phyloP scores from a whole-genome alignment of 2,329 filamentous ascomycete species.

The Graphilbum fragrans region DNA sequence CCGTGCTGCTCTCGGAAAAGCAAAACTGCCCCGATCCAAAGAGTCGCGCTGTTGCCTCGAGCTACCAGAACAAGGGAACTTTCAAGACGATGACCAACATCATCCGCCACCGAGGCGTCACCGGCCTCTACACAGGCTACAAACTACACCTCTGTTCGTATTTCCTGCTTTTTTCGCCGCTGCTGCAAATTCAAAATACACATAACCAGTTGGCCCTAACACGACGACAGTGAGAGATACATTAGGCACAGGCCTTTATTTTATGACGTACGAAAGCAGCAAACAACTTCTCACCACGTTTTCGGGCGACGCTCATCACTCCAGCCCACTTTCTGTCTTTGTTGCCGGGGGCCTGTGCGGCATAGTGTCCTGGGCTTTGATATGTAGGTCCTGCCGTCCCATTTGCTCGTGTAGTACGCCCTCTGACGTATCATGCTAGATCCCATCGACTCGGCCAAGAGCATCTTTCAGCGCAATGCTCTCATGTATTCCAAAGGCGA shows the following conservation, averaged over 20 bases:
- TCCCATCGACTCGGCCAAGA: slow-evolving; percentile 73
- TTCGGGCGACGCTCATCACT: slow-evolving; percentile 58
- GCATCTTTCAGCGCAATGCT: slow-evolving; percentile 73
- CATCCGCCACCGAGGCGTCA: slow-evolving; percentile 58
- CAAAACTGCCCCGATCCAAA: slow-evolving; percentile 31
- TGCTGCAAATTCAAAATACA: background rate
- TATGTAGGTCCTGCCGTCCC: slow-evolving; percentile 39
- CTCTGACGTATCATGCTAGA: slow-evolving; percentile 25
- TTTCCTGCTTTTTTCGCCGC: background rate
- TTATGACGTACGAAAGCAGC: slow-evolving; percentile 78
- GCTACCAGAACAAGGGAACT: slow-evolving; percentile 69
- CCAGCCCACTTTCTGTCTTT: slow-evolving; percentile 67
- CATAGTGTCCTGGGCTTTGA: slow-evolving; percentile 69
- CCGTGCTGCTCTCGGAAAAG: slow-evolving; percentile 58
- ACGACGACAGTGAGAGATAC: slow-evolving; percentile 58
- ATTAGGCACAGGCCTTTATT: slow-evolving; percentile 74
- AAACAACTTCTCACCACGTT: slow-evolving; percentile 73
- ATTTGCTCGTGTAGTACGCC: background rate
- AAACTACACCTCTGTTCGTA: slow-evolving; percentile 61
- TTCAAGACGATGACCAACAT: slow-evolving; percentile 66
- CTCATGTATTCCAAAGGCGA: slow-evolving; percentile 57
- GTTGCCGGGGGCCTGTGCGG: slow-evolving; percentile 71
- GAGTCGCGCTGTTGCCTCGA: slow-evolving; percentile 48
- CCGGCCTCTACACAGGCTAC: slow-evolving; percentile 71
- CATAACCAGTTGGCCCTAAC: background rate